Conservation (phyloP, 2,329 filamentous ascomycete species). For the Microdochium paspali region DNA sequence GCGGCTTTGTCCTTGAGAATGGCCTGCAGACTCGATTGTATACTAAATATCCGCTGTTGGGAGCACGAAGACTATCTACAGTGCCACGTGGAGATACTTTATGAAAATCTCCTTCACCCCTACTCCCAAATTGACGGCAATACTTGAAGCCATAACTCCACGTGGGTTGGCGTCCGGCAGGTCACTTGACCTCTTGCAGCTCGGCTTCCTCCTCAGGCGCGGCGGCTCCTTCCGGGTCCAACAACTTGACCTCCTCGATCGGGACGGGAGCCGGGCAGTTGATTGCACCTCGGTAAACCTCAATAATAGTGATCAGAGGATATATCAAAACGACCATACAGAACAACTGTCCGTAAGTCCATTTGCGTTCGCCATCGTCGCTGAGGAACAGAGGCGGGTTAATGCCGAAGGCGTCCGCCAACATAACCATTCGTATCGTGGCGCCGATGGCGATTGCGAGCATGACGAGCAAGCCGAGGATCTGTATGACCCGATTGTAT, state of each 20-base stretch:
- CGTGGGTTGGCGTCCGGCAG: too few relatives aligned
- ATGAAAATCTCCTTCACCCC: too few relatives aligned
- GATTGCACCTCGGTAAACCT: slow-evolving; percentile 43
- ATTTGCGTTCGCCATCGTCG: slow-evolving; percentile 44
- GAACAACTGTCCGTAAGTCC: slow-evolving; percentile 56
- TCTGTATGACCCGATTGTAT: slow-evolving; percentile 45
- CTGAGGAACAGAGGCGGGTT: slow-evolving; percentile 35
- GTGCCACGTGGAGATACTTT: too few relatives aligned
- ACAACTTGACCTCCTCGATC: slow-evolving; percentile 7
- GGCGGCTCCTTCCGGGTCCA: slow-evolving; percentile 9
- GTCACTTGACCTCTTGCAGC: background rate
- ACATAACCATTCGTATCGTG: slow-evolving; percentile 43
- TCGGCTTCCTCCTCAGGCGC: slow-evolving; percentile 13
- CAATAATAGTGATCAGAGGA: slow-evolving; percentile 48
- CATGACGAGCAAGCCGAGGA: slow-evolving; percentile 45
- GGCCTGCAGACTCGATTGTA: too few relatives aligned
- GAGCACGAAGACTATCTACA: too few relatives aligned
- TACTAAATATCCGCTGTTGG: too few relatives aligned
- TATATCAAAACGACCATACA: slow-evolving; percentile 49
- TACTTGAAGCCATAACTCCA: too few relatives aligned
- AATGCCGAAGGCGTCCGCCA: slow-evolving; percentile 50
- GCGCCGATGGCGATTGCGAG: slow-evolving; percentile 48
- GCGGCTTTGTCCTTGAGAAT: too few relatives aligned
- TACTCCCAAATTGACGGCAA: too few relatives aligned
- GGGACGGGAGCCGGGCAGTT: slow-evolving; percentile 17